A percentile compares a stretch with the other conserved stretches of the same genome.
These are phyloP conservation scores for Glebionis coronaria DNA, from an alignment of 129 eudicot genomes.

Conservation along the genomic window DNA sequence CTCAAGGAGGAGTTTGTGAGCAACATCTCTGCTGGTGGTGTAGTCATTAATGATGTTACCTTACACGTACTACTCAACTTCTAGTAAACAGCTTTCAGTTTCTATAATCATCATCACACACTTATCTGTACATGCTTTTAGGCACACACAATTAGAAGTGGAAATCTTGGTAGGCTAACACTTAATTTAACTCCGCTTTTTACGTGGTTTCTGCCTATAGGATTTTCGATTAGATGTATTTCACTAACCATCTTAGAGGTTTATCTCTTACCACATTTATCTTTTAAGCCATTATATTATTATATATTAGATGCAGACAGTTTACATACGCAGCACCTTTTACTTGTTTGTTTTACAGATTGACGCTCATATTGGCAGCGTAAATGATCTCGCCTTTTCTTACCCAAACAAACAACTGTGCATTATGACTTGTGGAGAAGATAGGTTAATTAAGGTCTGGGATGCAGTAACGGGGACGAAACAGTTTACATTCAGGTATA, in stretches of 20 bases:
- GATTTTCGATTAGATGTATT: neutral
- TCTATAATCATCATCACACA: neutral
- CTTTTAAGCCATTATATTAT: neutral
- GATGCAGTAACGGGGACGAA: neutral
- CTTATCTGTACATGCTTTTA: neutral
- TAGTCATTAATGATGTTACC: constrained; percentile 62
- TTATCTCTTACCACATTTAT: neutral
- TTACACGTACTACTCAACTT: constrained; percentile 47
- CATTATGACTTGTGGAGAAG: neutral
- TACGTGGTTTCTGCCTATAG: neutral
- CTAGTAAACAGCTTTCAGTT: neutral
- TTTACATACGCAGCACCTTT: neutral
- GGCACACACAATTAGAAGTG: neutral
- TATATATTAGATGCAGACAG: neutral
- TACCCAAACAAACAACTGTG: neutral
- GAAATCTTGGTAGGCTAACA: constrained; percentile 44
- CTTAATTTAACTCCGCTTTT: neutral
- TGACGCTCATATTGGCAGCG: neutral
- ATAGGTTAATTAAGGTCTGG: neutral
- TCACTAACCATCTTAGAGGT: neutral
- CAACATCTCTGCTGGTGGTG: constrained; percentile 68
- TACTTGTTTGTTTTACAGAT: neutral
- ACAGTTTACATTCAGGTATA: constrained; percentile 47
- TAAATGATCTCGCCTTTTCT: neutral
- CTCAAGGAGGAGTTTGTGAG: constrained; percentile 62